phyloP scores from a whole-genome alignment of 75 land plant species.

The Larix kaempferi region DNA sequence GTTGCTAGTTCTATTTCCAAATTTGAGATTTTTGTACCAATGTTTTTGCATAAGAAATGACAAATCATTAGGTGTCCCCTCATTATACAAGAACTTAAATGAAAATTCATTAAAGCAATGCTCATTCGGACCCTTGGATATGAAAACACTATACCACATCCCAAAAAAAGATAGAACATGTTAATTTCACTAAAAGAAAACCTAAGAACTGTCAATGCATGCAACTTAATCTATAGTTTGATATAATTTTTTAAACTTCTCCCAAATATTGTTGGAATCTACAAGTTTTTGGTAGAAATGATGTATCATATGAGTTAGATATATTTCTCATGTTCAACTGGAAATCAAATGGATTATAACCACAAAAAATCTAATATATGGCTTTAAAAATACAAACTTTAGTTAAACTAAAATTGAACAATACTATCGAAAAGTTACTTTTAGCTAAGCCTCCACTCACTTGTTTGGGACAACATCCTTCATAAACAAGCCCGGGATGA shows the following conservation, averaged over 20 bases:
- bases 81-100: not conserved
- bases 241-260: slow-evolving; percentile 58
- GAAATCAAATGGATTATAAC: not conserved
- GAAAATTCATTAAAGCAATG: not conserved
- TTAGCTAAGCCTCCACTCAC: slow-evolving; percentile 22
- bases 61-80: not conserved
- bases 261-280: slow-evolving; percentile 31
- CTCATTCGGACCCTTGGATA: not conserved
- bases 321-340: not conserved
- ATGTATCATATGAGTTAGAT: not conserved
- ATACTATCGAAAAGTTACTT: not conserved
- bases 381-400: not conserved
- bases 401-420: not conserved
- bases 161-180: not conserved
- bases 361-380: not conserved
- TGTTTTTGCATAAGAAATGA: slow-evolving; percentile 15
- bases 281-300: slow-evolving; percentile 13
- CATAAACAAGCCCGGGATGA: slow-evolving; percentile 27
- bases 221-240: slow-evolving; percentile 53
- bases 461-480: slow-evolving; percentile 23
- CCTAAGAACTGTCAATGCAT: not conserved
- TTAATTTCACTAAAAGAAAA: not conserved
- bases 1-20: slow-evolving; percentile 42
- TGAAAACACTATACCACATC: not conserved
- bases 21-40: slow-evolving; percentile 40